Base-by-base conservation (phyloP, 495 filamentous ascomycete genomes). In the Tuber aestivum region DNA sequence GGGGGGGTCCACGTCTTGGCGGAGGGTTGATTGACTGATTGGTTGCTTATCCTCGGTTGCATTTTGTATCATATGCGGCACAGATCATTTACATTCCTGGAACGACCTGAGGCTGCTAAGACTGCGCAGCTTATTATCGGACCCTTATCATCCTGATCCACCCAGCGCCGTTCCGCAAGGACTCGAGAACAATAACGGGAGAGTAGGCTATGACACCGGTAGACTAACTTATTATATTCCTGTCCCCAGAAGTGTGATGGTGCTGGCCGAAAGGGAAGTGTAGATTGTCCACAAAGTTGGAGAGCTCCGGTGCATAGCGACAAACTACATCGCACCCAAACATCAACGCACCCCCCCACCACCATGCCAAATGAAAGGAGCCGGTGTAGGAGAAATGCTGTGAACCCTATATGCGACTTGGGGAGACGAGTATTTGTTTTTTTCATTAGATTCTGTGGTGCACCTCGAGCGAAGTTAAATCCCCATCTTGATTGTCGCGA, bases 61-160 rank as follows among this genome's bases (percentile, higher is more conserved):
- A 20, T 65, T n/a, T n/a, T n/a, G 56, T 18, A 65, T 35, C 56
- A 65, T 65, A 20, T 65, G 56, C 27, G 56, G 32, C 27, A 65
- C 27, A 65, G 56, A 65, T 65, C 27, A 65, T 65, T 35, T 61
- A 61, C 56, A 65, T 65, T 65, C 56, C 56, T 65, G 56, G 56
- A 65, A 65, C 2, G 56, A 14, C 32, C 8, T 65, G 56, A 35
- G 27, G 56, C 56, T 65, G 56, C 27, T 35, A 35, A 65, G 56
- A 65, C 56, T 35, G 27, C 18, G 27, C 27, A 65, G 12, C 32
- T 18, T 18, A 65, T 35, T 35, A 35, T 27, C 32, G n/a, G 27
- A 18, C 42, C 42, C 3, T 4, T 45, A 35, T 65, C 56, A 65
- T 65, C 16, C 27, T 32, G 10, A n/a, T 65, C 56, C 56, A 5